Conservation (phyloP, 2,329 filamentous ascomycete species). For the Penicillium sp. region DNA sequence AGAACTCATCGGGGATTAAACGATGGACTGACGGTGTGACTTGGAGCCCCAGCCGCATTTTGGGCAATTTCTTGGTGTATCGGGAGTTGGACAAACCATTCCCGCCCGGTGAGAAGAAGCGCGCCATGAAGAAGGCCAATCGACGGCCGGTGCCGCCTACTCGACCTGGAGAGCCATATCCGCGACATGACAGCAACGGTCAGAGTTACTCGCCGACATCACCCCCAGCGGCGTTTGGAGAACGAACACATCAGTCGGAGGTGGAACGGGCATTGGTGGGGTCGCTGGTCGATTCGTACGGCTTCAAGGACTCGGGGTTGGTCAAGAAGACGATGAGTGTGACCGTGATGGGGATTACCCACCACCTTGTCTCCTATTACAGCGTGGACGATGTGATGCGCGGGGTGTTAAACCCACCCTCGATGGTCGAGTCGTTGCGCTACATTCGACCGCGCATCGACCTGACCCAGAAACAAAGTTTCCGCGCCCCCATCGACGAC, state of each 20-base stretch:
- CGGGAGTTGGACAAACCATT: conserved; percentile 78
- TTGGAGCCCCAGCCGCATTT: conserved; percentile 86
- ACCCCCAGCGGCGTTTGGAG: conserved; percentile 34
- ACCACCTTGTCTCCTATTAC: conserved; percentile 90
- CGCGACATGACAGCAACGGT: conserved; percentile 43
- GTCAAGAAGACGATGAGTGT: conserved; percentile 94
- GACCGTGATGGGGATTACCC: conserved; percentile 69
- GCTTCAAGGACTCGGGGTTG: conserved; percentile 77
- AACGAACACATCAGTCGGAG: conserved; percentile 45
- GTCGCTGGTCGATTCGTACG: conserved; percentile 84
- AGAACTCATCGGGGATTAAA: conserved; percentile 87
- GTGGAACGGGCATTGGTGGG: conserved; percentile 67
- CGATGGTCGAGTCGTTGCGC: conserved; percentile 53
- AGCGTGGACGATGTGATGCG: conserved; percentile 73
- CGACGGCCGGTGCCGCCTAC: conserved; percentile 44
- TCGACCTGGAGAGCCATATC: conserved; percentile 56
- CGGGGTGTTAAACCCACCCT: conserved; percentile 60
- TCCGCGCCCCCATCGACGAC: conserved; percentile 66
- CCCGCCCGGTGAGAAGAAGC: conserved; percentile 80
- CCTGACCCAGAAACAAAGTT: conserved; percentile 64
- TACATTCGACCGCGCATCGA: conserved; percentile 58
- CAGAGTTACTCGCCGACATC: conserved; percentile 42
- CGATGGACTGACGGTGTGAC: conserved; percentile 90
- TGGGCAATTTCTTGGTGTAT: conserved; percentile 83
- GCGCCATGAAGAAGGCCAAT: conserved; percentile 70